A percentile compares a stretch with the other conserved stretches of the same genome.
Conservation (phyloP, 495 filamentous ascomycete genomes). For the Collariella sp. region DNA sequence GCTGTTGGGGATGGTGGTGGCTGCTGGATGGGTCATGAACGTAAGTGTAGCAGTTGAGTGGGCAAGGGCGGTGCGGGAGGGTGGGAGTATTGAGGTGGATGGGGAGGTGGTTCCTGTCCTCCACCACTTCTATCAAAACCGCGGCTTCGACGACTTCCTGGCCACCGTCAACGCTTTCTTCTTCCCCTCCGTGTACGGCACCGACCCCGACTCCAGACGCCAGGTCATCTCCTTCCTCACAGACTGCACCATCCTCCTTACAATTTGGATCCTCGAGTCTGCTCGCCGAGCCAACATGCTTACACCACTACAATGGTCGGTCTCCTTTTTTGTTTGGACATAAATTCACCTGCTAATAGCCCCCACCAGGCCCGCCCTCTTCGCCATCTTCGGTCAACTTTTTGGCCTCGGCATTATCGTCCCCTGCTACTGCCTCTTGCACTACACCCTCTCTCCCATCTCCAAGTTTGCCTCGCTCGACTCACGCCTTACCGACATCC, state of each 20-base stretch:
- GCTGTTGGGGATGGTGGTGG: background rate
- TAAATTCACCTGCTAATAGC: no score
- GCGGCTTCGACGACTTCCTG: background rate
- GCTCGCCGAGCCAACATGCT: constrained; percentile 2
- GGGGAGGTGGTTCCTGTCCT: background rate
- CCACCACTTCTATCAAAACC: background rate
- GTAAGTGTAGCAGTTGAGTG: background rate
- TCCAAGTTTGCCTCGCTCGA: constrained; percentile 3
- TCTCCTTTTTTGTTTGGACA: no score
- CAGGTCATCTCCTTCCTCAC: constrained; percentile 18
- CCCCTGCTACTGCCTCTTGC: constrained; percentile 17
- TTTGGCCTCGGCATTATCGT: constrained; percentile 15
- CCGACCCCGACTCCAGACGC: constrained; percentile 1
- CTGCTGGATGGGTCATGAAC: constrained; percentile 2
- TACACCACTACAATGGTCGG: constrained; percentile 14
- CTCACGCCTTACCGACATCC: constrained; percentile 8
- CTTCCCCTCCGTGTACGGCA: constrained; percentile 14
- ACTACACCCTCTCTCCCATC: constrained; percentile 12
- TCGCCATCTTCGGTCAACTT: constrained; percentile 13
- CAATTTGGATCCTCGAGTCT: constrained; percentile 19
- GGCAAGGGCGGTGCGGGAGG: background rate
- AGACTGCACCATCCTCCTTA: constrained; percentile 12
- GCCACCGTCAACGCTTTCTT: constrained; percentile 18
- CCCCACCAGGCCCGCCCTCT: constrained; percentile 14
- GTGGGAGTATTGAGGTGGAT: background rate